Evolutionary conservation across 768 basidiomycete species (phyloP), one percentile per base, ranked within the genome.

Genomic region (Pleurotus cornucopiae): DNA sequence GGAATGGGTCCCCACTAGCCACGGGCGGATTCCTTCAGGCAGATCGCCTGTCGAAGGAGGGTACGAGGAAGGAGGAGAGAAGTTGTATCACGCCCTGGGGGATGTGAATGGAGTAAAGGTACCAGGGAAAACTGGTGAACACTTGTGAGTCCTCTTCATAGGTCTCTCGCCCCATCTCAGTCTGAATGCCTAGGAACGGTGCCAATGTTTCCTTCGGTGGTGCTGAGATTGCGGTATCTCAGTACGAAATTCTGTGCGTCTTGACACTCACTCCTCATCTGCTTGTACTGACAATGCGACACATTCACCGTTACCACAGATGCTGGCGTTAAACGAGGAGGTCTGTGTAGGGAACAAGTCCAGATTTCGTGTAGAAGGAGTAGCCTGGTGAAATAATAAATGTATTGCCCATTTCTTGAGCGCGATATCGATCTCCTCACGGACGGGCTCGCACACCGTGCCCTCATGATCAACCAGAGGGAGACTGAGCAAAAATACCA

Each of bases 41-140:
- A 73, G 83, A 34, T 67, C 72, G 12, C 85, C 86, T 0, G 75
- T 91, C 14, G 83, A 87, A 61, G 91, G 88, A 1, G 89, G 87
- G 1, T 88, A 89, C 59, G 90, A 92, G 69, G 84, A 88, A 34
- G 67, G 73, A 57, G 89, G 88, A 1, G 67, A 64, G 6, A 82
- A 80, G 66, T 70, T 91, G 45, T 91, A 86, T 60, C 90, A 92
- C 64, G 89, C 82, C 0, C 63, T 84, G 23, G 85, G 75, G 2
- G 58, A 57, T 1, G 69, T 89, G 46, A 66, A 77, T 34, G 81
- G 79, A 0, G 64, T 83, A 11, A 71, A 62, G 38, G 83, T 91
- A n/a, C 89, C 88, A 4, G 89, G 89, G 1, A 91, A 91, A 71
- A 80, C 84, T 0, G 85, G 81, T 1, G 73, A 79, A 57, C 89